A percentile compares a stretch with the other conserved stretches of the same genome.
These are phyloP conservation scores for Seiridium unicorne DNA, from an alignment of 2,329 filamentous ascomycete species.

Conservation along the genomic window DNA sequence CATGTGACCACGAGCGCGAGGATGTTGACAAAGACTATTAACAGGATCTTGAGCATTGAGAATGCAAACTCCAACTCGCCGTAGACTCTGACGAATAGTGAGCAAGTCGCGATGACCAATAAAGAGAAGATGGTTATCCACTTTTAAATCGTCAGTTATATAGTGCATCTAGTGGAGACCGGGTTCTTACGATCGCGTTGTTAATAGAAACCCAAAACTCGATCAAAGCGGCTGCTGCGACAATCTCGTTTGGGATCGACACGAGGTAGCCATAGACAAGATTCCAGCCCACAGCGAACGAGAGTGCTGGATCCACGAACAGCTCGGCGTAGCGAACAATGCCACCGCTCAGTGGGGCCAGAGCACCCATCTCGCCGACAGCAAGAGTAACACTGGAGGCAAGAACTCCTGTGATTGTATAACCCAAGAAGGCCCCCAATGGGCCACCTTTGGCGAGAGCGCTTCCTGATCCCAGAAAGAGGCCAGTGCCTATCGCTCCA, in stretches of 20 bases:
- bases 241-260: constrained; percentile 27
- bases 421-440: constrained; percentile 26
- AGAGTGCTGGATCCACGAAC: constrained; percentile 34
- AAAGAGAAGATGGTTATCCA: constrained; percentile 12
- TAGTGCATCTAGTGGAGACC: constrained; percentile 14
- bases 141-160: constrained; percentile 12
- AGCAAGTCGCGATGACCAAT: background rate
- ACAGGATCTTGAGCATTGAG: constrained; percentile 15
- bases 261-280: constrained; percentile 27
- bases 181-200: constrained; percentile 14
- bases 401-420: constrained; percentile 32
- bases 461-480: constrained; percentile 64
- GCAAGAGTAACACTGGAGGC: constrained; percentile 30
- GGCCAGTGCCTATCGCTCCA: constrained; percentile 41
- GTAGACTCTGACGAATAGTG: background rate
- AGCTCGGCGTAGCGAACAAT: constrained; percentile 32
- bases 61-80: constrained; percentile 11
- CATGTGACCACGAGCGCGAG: constrained; percentile 45
- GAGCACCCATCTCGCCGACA: constrained; percentile 33
- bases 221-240: constrained; percentile 23
- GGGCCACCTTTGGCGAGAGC: constrained; percentile 59
- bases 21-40: constrained; percentile 49
- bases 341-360: constrained; percentile 35
- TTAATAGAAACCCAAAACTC: constrained; percentile 14
- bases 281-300: constrained; percentile 31